Base-by-base conservation (phyloP, 2,329 filamentous ascomycete species). In the Diaporthe sp. region DNA sequence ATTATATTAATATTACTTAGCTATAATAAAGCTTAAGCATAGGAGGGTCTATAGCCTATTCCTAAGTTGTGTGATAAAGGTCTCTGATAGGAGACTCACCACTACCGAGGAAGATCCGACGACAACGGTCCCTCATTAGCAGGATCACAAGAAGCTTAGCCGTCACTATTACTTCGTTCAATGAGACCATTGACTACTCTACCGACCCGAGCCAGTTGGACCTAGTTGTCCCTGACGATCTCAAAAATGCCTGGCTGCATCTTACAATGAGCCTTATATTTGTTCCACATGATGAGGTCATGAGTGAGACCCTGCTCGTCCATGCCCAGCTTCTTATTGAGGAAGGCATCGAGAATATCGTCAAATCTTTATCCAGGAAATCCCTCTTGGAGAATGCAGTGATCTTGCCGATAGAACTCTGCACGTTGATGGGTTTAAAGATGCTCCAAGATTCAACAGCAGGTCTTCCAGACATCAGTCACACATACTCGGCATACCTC, bases 401-500 rank as follows among this genome's bases (percentile, higher is more conserved):
- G 28, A 77, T 88, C 34, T 77, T 85, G 44, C 87, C 87, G 1
- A 80, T 85, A 53, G 87, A 88, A 28, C 75, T 88, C 3, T 76
- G 87, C 37, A 84, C 85, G 1, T 78, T 88, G 25, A 78, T 88
- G 15, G 82, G 81, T 13, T 76, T 84, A 51, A 82, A 82, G 19
- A 79, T 89, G 44, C 75, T 87, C 1, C 79, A 82, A 58, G 85
- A 88, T 55, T 79, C 81, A 28, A 84, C 84, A 1, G 82, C 81
- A 6, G 82, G 81, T 59, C 82, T 82, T 44, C 81, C 84, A 4
- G 83, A 84, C 39, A 84, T 88, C 22, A 82, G 80, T 51, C 82
- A 84, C 31, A 86, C 84, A 0, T 88, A 88, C 68, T 86, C 84
- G 0, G 81, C 85, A 53, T 86, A 85, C 58, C 80, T 88, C 5